Evolutionary conservation across 257 asterid species (phyloP), one percentile per base, ranked within the genome.

Genomic region (Mentha longifolia): DNA sequence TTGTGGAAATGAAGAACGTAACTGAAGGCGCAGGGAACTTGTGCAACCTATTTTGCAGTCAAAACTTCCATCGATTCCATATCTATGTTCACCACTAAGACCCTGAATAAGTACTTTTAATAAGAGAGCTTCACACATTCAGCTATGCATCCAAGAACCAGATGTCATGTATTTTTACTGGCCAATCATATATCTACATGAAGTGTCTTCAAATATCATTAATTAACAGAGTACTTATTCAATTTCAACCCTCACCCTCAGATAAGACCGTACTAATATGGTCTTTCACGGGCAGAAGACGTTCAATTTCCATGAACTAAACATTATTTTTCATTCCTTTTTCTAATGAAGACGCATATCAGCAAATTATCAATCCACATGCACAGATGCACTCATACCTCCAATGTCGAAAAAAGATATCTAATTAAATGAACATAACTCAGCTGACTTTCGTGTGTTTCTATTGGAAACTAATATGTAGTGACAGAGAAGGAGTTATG

Each of bases 351-450:
- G 9, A 17, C 5, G 39, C 22, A 62, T 11, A 61, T 61, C 19
- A 22, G 10, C 47, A 35, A 35, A 52, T 22, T 52, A 47, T 35
- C 65, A 52, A 33, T 63, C 33, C 57, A 39, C 57, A 14, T 51
- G 64, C 63, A 39, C 57, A 39, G 47, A 14, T 51, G 64, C 63
- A 39, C 28, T 51, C 62, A 57, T 57, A 28, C 62, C 39, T 56
- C 37, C 16, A 20, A 20, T 9, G 0, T 20, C 60, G 8, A 54
- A 9, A 54, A 17, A 17, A 51, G 2, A 16, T 17, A 6, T 7
- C 57, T 51, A 35, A 5, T 35, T 35, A 35, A 35, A 35, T 35
- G 39, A 35, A 35, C 39, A 4, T 35, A 35, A 9, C 28, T 2
- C 10, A 51, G 33, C 33, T 4, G 7, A 6, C 54, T 14, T 15